Evolutionary conservation across 1,139 yeast species (phyloP).

Genomic region (Chernovozyma aurita): DNA sequence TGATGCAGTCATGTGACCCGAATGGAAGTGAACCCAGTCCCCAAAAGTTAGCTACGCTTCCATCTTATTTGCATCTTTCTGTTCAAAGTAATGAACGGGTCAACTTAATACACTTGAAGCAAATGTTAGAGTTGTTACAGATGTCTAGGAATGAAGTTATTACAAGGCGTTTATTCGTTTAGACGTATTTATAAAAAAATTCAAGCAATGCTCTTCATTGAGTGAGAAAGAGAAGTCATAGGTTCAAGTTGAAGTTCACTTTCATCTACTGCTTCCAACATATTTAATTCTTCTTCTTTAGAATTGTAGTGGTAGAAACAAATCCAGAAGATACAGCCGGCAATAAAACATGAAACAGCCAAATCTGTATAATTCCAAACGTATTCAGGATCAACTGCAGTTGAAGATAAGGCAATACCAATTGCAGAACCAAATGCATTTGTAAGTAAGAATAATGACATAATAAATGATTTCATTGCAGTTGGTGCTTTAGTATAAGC

Average conservation of each 20-base stretch:
- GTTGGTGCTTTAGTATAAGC: conserved; percentile 70
- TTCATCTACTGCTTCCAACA: conserved; percentile 38
- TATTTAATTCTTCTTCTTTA: conserved; percentile 58
- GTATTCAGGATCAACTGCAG: conserved; percentile 62
- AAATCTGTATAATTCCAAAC: conserved; percentile 65
- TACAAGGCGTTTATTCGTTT: too few species aligned
- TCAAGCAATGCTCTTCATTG: conserved; percentile 14
- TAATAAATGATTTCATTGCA: conserved; percentile 61
- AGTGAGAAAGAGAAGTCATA: conserved; percentile 20
- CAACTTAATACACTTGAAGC: too few species aligned
- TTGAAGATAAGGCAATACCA: conserved; percentile 68
- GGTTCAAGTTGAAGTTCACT: conserved; percentile 15
- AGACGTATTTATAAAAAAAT: too few species aligned
- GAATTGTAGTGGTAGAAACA: conserved; percentile 53
- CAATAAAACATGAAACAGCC: conserved; percentile 53
- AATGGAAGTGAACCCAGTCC: too few species aligned
- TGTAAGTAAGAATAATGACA: conserved; percentile 57
- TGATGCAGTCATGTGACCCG: too few species aligned
- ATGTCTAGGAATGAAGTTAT: too few species aligned
- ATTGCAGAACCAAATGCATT: conserved; percentile 67
- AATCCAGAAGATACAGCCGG: conserved; percentile 63
- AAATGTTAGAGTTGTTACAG: too few species aligned
- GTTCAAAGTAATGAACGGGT: too few species aligned
- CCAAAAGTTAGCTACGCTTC: too few species aligned
- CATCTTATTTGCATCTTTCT: too few species aligned